Conservation (phyloP, 345 rosid species). For the Boechera retrofracta region DNA sequence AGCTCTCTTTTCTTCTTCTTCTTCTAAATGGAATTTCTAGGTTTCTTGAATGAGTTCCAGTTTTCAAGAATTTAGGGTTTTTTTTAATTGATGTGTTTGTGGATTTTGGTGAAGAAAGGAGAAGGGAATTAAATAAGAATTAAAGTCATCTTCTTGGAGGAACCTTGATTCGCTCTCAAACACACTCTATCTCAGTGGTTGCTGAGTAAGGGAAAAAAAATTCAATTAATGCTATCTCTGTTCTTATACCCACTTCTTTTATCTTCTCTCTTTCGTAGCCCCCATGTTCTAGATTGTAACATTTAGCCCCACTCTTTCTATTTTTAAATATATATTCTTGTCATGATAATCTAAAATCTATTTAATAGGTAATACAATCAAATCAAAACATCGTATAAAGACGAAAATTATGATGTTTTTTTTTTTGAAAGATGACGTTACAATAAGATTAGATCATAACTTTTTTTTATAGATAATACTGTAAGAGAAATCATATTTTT, state of each 20-base stretch:
- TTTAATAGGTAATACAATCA: background rate
- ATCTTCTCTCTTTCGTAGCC: slow-evolving; percentile 25
- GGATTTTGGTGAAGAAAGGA: slow-evolving; percentile 35
- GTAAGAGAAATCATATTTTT: slow-evolving; percentile 29
- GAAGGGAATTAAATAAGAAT: slow-evolving; percentile 32
- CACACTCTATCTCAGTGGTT: slow-evolving; percentile 34
- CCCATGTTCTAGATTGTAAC: slow-evolving; percentile 42
- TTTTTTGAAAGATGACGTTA: background rate
- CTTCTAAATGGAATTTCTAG: slow-evolving; percentile 36
- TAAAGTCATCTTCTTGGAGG: slow-evolving; percentile 58
- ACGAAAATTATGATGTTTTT: background rate
- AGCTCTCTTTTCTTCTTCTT: slow-evolving; percentile 17
- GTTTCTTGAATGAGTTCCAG: slow-evolving; percentile 29
- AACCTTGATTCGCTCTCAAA: slow-evolving; percentile 47
- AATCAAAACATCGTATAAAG: too few relatives aligned
- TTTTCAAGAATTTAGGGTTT: slow-evolving; percentile 17
- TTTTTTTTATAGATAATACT: background rate
- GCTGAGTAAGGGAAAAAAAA: slow-evolving; percentile 29
- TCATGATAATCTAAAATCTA: background rate
- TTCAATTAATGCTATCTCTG: slow-evolving; percentile 42
- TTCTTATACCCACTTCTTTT: slow-evolving; percentile 35
- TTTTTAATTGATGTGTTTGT: background rate
- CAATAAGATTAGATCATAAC: background rate
- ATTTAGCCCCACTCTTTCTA: slow-evolving; percentile 35
- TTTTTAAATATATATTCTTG: background rate